Conservation (phyloP, 192 early-diverging fungal genomes). For the Linnemannia hyalina region DNA sequence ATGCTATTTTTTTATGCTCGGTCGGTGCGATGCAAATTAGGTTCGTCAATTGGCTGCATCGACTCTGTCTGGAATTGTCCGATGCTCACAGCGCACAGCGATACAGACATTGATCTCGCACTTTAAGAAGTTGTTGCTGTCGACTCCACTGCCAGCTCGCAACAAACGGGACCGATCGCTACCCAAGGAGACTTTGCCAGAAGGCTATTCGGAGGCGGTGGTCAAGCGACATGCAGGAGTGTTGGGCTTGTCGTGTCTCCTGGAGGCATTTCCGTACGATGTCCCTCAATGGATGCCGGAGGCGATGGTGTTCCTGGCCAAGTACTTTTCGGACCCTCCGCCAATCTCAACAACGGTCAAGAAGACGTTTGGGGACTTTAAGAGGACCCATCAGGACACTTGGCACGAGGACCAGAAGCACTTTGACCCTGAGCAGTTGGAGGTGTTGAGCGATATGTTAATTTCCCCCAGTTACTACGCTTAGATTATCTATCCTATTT, state of each 20-base stretch:
- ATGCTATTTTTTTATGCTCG: no score
- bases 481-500: conserved; percentile 40
- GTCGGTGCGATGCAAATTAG: conserved; percentile 31
- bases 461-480: conserved; percentile 90
- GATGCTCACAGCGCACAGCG: conserved; percentile 79
- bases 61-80: conserved; percentile 82
- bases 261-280: conserved; percentile 95
- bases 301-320: conserved; percentile 82
- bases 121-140: conserved; percentile 52
- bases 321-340: conserved; percentile 85
- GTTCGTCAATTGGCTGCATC: conserved; percentile 81
- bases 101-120: conserved; percentile 66
- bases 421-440: conserved; percentile 84
- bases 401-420: conserved; percentile 90
- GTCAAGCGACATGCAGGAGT: conserved; percentile 88
- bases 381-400: conserved; percentile 94
- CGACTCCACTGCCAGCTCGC: conserved; percentile 61
- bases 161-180: conserved; percentile 51
- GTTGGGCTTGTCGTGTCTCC: conserved; percentile 88
- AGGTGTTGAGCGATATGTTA: conserved; percentile 89
- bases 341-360: conserved; percentile 89
- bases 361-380: conserved; percentile 93
- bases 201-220: conserved; percentile 68
- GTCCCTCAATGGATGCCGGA: conserved; percentile 93
- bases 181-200: conserved; percentile 42